A percentile compares a stretch with the other conserved stretches of the same genome.
phyloP scores from a whole-genome alignment of 805 yeast genomes.

The Saturnispora halmiae region DNA sequence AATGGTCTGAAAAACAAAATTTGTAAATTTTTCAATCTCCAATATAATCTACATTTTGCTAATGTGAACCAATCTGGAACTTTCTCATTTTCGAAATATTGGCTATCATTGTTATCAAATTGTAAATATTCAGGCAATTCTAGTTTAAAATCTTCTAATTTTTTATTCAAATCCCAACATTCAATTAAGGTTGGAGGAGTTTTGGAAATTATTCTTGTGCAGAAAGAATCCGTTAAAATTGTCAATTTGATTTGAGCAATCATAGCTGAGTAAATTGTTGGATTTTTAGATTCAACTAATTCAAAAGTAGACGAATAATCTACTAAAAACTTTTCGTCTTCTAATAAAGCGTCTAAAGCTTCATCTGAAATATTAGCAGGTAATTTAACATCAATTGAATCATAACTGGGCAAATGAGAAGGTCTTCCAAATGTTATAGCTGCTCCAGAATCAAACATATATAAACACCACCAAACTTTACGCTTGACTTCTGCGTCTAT shows the following conservation, averaged over 20 bases:
- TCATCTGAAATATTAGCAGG: conserved; percentile 45
- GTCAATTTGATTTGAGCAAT: conserved; percentile 47
- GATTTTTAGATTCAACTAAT: conserved; percentile 28
- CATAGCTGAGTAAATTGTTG: conserved; percentile 51
- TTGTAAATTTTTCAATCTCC: conserved; percentile 52
- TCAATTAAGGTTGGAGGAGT: conserved; percentile 42
- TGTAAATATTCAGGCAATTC: conserved; percentile 35
- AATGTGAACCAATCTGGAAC: conserved; percentile 46
- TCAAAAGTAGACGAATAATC: conserved; percentile 9
- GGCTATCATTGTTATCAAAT: conserved; percentile 2
- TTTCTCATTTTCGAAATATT: conserved; percentile 7
- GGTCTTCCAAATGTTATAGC: conserved; percentile 62
- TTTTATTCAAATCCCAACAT: conserved; percentile 39
- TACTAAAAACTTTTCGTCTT: conserved; percentile 15
- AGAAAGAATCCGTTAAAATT: conserved; percentile 38
- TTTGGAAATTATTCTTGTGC: conserved; percentile 37
- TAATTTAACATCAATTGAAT: conserved; percentile 39
- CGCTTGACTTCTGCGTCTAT: conserved; percentile 46
- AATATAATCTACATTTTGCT: conserved; percentile 42
- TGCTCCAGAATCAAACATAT: conserved; percentile 54
- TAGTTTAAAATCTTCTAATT: conserved; percentile 33
- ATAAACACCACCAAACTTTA: conserved; percentile 61
- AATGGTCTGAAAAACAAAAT: conserved; percentile 47
- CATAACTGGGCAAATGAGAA: conserved; percentile 38
- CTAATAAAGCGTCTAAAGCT: conserved; percentile 25